Base-by-base conservation (phyloP, 108 stramenopile genomes). In the Asterionellopsis glacialis region DNA sequence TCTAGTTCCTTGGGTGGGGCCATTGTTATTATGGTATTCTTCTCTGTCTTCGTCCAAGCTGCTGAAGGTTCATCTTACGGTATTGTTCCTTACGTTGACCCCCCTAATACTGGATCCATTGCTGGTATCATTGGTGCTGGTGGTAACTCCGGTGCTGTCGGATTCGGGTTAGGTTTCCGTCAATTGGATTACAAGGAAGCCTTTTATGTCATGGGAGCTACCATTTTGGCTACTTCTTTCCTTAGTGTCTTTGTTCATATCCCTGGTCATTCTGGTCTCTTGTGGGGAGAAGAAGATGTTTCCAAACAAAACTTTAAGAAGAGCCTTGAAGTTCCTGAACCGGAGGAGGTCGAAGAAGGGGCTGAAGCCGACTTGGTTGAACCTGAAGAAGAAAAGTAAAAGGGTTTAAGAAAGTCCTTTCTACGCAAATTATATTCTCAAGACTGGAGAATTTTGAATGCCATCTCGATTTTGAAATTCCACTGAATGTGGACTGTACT, bases 81-180 rank as follows among this genome's bases (percentile, higher is more conserved):
- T 28, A 90, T 93, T 69, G 92, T 93, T 23, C 92, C 92, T 50
- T 93, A 88, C 72, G 70, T 93, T 48, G 62, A 78, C 59, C 92
- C 92, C 7, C 64, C 77, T 28, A 70, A 76, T 49, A 87, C 85
- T 24, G 92, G 92, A 58, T 72, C 81, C 14, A 80, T 93, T 59
- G 45, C 86, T 18, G 91, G 88, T 53, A 81, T 93, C 67, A 77
- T 93, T 44, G 92, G 92, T 33, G 92, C 89, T 42, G 87, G 85
- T 48, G 82, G 80, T 42, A 83, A 83, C 63, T 41, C 43, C 16
- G 82, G 85, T 44, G 82, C 80, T 12, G 82, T 87, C 18, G 25
- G 43, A 55, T 87, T 88, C 55, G 81, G 75, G 41, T 51, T 84
- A 33, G 74, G 68, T 39, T 77, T 84, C 63, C 81, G 70, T 15